Base-by-base conservation (phyloP, 441 rosid genomes). In the Erodium chrysanthum region DNA sequence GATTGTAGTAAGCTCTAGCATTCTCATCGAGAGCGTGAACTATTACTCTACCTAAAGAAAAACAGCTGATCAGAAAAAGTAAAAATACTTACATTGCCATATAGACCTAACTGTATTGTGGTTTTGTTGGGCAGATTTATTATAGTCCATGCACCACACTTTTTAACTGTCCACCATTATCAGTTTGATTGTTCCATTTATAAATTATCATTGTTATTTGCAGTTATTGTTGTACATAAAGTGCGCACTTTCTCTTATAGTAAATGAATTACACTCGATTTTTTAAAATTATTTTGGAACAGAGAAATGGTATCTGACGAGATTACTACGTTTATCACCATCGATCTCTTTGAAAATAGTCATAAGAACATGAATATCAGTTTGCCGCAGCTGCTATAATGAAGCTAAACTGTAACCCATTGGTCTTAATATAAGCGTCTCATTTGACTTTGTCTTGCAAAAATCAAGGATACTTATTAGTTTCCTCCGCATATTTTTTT, bases 1-100 rank as follows among this genome's bases (percentile, higher is more conserved):
- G 78, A 74, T 87, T 76, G 76, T 89, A 93, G 69, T 91, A 91
- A 71, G 79, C 85, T 75, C 98, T 85, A 1, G 98, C 97, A 73
- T 89, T 86, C 84, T 91, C 98, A 69, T 93, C 98, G 42, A 93
- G 90, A 63, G 97, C 97, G 80, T 91, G 98, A 60, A 93, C 84
- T 46, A 91, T 84, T 72, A 88, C 88, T 76, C 83, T 91, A 0
- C 98, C 97, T 93, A 68, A 52, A 73, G 40, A 29, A 73, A 70
- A 56, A 70, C 20, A 35, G 44, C 52, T 10, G 63, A 29, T 18
- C 23, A 54, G 11, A 0, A 7, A 15, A 52, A 52, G 59, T 15
- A 52, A 5, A n/a, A n/a, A 4, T 17, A 52, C 21, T 1, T 52
- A 17, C 10, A 18, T 15, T 52, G 59, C 4, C 59, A 17, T 52